phyloP scores from a whole-genome alignment of 768 basidiomycete genomes.

The Termitomyces titanicus region DNA sequence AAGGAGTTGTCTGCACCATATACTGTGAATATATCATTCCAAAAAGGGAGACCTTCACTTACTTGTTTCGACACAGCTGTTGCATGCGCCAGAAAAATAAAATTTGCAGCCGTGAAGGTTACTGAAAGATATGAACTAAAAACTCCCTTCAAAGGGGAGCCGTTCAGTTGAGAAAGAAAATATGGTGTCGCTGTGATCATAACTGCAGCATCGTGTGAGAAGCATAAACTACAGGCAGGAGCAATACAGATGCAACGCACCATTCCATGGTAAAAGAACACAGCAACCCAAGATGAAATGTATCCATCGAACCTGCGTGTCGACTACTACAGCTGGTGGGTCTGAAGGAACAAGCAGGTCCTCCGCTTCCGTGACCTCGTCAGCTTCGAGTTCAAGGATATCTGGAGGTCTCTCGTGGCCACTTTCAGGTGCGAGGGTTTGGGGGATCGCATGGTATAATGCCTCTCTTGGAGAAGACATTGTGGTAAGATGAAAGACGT shows the following conservation, averaged over 20 bases:
- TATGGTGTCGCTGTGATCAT: conserved; percentile 85
- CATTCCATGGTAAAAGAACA: conserved; percentile 87
- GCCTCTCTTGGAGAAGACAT: conserved; percentile 30
- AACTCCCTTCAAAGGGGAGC: conserved; percentile 51
- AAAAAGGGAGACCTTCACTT: conserved; percentile 17
- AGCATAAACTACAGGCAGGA: neutral
- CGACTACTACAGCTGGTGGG: conserved; percentile 23
- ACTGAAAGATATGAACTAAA: conserved; percentile 68
- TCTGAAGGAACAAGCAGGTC: conserved; percentile 19
- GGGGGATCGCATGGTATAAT: conserved; percentile 42
- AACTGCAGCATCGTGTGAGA: conserved; percentile 37
- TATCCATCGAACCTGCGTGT: conserved; percentile 49
- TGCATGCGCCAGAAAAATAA: conserved; percentile 71
- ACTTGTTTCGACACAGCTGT: conserved; percentile 69
- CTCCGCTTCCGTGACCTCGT: conserved; percentile 18
- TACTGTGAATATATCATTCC: neutral
- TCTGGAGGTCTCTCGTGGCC: conserved; percentile 19
- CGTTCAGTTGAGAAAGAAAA: conserved; percentile 66
- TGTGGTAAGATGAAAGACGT: neutral
- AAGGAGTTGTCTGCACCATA: conserved; percentile 53
- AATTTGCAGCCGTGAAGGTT: conserved; percentile 59
- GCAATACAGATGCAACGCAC: conserved; percentile 34
- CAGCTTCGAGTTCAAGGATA: conserved; percentile 27
- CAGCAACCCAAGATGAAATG: conserved; percentile 60
- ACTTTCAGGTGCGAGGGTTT: conserved; percentile 29